Percentiles rank a stretch among this genome's conserved stretches.
Evolutionary conservation across 192 early-diverging fungal genomes (phyloP).

Genomic region (Gigaspora rosea): DNA sequence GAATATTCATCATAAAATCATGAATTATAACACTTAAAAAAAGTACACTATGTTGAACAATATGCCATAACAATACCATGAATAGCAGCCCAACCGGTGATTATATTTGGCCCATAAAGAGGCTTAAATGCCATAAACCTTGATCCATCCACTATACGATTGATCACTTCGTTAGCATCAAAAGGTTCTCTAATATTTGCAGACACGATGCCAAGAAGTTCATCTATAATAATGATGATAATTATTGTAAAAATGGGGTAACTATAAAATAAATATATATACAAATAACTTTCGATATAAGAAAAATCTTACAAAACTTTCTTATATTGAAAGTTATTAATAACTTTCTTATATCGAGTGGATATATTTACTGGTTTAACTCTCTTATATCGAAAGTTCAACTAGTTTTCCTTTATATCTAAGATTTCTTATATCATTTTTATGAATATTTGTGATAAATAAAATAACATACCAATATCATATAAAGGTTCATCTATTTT

Average conservation of each 20-base stretch:
- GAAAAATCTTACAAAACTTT: no score
- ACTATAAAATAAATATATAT: constrained; percentile 10
- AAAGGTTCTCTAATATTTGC: constrained; percentile 66
- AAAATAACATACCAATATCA: constrained; percentile 41
- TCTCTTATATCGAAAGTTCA: no score
- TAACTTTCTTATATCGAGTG: no score
- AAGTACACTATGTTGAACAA: not conserved
- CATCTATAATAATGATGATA: constrained; percentile 36
- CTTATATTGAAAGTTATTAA: no score
- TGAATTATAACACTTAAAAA: not conserved
- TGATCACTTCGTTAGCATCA: constrained; percentile 66
- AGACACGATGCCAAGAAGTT: constrained; percentile 64
- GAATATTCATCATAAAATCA: not conserved
- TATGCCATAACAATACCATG: constrained; percentile 44
- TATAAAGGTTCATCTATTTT: constrained; percentile 61
- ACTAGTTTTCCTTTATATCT: no score
- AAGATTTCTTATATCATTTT: no score
- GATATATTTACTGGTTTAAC: no score
- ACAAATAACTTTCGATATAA: not conserved
- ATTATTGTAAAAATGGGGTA: not conserved
- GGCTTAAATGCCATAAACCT: constrained; percentile 66
- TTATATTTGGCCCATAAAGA: constrained; percentile 63
- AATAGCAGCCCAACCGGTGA: constrained; percentile 66
- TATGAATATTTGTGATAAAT: not conserved
- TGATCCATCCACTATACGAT: constrained; percentile 67